phyloP scores from a whole-genome alignment of 202 grass and related monocot genomes.

The Brachypodium distachyon region DNA sequence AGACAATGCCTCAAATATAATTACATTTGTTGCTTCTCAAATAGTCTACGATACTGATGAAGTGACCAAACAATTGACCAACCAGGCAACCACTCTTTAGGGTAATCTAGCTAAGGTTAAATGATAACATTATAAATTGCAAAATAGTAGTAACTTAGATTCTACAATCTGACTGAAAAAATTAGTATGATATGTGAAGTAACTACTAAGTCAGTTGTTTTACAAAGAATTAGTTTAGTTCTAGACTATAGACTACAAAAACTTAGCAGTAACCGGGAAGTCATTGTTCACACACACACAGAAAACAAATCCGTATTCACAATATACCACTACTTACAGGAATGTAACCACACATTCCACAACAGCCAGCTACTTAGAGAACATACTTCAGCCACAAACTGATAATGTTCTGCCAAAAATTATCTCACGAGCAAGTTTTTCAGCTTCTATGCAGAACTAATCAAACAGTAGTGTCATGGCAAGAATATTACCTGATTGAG shows the following conservation, averaged over 20 bases:
- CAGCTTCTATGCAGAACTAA: not conserved
- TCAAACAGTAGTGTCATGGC: not conserved
- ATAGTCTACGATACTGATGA: not conserved
- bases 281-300: too few species aligned
- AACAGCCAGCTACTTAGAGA: not conserved
- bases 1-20: not conserved
- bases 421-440: not conserved
- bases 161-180: too few species aligned
- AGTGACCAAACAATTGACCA: not conserved
- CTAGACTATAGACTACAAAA: too few species aligned
- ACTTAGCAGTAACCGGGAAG: too few species aligned
- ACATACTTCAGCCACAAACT: not conserved
- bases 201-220: too few species aligned
- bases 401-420: not conserved
- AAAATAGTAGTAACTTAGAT: too few species aligned
- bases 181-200: too few species aligned
- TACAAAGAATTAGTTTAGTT: too few species aligned
- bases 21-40: not conserved
- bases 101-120: not conserved
- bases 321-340: too few species aligned
- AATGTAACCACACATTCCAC: too few species aligned
- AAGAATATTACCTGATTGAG: conserved; percentile 85
- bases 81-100: not conserved
- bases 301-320: too few species aligned
- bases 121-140: too few species aligned